phyloP scores from a whole-genome alignment of 805 yeast species.

The Candida peoriensis region DNA sequence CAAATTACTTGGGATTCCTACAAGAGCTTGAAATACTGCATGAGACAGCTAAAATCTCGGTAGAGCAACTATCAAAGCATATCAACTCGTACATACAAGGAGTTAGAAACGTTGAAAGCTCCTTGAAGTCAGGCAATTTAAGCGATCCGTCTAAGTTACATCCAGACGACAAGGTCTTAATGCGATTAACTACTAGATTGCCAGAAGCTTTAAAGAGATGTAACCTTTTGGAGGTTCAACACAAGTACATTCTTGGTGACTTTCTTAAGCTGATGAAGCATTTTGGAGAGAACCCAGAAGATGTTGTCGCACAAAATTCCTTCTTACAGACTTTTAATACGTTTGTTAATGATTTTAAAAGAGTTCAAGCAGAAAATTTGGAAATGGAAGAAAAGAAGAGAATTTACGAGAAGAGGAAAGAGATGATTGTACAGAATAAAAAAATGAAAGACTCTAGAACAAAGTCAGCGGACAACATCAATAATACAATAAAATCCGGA shows the following conservation, averaged over 20 bases:
- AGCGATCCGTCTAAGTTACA: conserved; percentile 60
- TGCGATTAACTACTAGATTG: conserved; percentile 46
- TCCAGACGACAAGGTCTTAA: conserved; percentile 58
- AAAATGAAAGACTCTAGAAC: conserved; percentile 11
- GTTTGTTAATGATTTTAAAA: conserved; percentile 57
- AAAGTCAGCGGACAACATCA: conserved; percentile 27
- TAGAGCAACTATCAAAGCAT: conserved; percentile 59
- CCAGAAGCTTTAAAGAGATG: conserved; percentile 52
- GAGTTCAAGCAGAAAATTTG: conserved; percentile 60
- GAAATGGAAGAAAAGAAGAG: conserved; percentile 64
- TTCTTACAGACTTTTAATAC: conserved; percentile 59
- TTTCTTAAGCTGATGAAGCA: conserved; percentile 58
- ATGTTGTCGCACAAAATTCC: conserved; percentile 47
- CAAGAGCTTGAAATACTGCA: conserved; percentile 50
- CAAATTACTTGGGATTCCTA: conserved; percentile 56
- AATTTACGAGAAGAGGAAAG: conserved; percentile 60
- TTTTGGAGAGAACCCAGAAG: conserved; percentile 64
- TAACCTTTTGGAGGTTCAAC: conserved; percentile 45
- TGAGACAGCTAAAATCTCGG: conserved; percentile 53
- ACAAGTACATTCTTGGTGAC: conserved; percentile 43
- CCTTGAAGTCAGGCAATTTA: conserved; percentile 57
- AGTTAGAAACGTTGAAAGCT: conserved; percentile 45
- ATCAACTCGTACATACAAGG: conserved; percentile 48
- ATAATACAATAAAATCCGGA: conserved; percentile 28
- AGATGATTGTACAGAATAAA: conserved; percentile 33